Evolutionary conservation across 805 yeast genomes (phyloP).

Genomic region (Candida maris): DNA sequence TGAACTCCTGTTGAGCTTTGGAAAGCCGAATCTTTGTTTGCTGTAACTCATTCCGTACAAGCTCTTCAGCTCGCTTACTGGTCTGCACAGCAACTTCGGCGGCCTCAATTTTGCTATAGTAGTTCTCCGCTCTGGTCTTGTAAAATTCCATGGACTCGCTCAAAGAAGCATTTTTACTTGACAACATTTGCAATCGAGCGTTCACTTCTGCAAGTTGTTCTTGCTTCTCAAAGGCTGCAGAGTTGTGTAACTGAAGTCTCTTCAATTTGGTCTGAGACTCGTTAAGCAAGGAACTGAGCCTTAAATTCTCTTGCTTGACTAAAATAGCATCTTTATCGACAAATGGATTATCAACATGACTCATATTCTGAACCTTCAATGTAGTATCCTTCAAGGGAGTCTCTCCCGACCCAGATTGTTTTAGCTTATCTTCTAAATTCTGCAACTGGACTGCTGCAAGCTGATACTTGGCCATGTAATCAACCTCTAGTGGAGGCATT

Average conservation of each 20-base stretch:
- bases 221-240: slow-evolving; percentile 30
- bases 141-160: slow-evolving; percentile 55
- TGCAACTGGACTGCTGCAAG: slow-evolving; percentile 43
- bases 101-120: slow-evolving; percentile 65
- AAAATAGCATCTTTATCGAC: slow-evolving; percentile 22
- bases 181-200: slow-evolving; percentile 54
- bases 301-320: slow-evolving; percentile 32
- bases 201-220: slow-evolving; percentile 43
- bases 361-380: slow-evolving; percentile 8
- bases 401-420: slow-evolving; percentile 29
- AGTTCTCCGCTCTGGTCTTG: slow-evolving; percentile 69
- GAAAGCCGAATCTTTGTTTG: slow-evolving; percentile 48
- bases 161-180: slow-evolving; percentile 54
- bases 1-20: slow-evolving; percentile 49
- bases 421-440: slow-evolving; percentile 35
- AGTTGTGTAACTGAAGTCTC: slow-evolving; percentile 27
- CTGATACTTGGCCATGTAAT: slow-evolving; percentile 44
- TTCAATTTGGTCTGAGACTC: slow-evolving; percentile 33
- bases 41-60: slow-evolving; percentile 47
- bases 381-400: slow-evolving; percentile 30
- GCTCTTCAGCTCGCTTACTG: slow-evolving; percentile 58
- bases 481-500: slow-evolving; percentile 31
- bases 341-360: slow-evolving; percentile 12
- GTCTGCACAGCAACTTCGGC: slow-evolving; percentile 71
- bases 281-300: slow-evolving; percentile 33